A percentile compares a stretch with the other conserved stretches of the same genome.
phyloP scores from a whole-genome alignment of 78 protist species.

The Creolimax fragrantissima region DNA sequence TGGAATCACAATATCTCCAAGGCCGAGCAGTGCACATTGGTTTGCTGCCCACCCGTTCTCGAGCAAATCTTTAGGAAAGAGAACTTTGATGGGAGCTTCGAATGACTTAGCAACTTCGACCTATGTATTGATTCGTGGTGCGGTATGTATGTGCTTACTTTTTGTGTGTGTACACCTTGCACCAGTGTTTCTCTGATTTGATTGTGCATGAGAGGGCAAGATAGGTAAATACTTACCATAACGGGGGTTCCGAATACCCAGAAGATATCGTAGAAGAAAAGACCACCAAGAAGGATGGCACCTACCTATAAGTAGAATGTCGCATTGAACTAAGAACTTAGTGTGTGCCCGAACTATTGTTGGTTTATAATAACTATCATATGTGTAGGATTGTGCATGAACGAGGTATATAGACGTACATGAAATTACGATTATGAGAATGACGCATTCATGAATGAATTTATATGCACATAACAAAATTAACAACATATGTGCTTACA shows the following conservation, averaged over 20 bases:
- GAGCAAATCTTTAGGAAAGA: constrained; percentile 65
- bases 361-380: no score
- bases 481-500: no score
- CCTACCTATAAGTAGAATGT: constrained; percentile 10
- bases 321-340: constrained; percentile 26
- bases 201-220: no score
- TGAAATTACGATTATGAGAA: no score
- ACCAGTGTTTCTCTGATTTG: no score
- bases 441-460: no score
- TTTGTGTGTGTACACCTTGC: not conserved
- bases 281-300: constrained; percentile 49
- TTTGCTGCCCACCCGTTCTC: constrained; percentile 11
- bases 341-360: no score
- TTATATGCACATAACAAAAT: no score
- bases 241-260: constrained; percentile 80
- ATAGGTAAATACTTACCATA: constrained; percentile 5
- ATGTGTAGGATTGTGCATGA: no score
- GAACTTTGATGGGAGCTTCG: constrained; percentile 85
- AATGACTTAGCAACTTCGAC: constrained; percentile 78
- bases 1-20: constrained; percentile 94
- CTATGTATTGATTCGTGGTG: not conserved
- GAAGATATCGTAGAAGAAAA: constrained; percentile 72
- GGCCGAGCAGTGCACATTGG: constrained; percentile 81
- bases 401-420: no score
- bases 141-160: not conserved